Percentiles rank a stretch among this genome's conserved stretches.
phyloP scores from a whole-genome alignment of 139 green algal genomes.

The Zygnema cylindricum region DNA sequence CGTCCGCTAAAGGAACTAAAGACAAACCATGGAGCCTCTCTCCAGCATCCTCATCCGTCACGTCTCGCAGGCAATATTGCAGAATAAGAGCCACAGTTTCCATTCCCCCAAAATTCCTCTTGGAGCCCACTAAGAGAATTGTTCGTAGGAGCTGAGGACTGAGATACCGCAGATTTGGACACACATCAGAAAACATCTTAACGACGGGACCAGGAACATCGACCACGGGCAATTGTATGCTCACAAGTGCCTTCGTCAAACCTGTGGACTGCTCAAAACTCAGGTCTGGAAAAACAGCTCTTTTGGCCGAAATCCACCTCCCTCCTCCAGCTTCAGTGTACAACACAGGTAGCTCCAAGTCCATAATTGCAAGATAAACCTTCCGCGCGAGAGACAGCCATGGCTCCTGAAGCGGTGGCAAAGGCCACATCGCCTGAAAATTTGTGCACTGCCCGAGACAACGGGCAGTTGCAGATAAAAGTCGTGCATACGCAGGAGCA shows the following conservation, averaged over 20 bases:
- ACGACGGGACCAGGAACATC: conserved; percentile 2
- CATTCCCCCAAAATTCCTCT: background rate
- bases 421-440: conserved; percentile 65
- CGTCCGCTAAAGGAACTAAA: conserved; percentile 69
- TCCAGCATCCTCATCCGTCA: conserved; percentile 41
- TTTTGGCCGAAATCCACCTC: conserved; percentile 52
- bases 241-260: conserved; percentile 58
- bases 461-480: conserved; percentile 68
- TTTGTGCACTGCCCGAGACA: conserved; percentile 54
- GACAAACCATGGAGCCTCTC: conserved; percentile 67
- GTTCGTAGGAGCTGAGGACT: conserved; percentile 41
- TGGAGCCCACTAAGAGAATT: conserved; percentile 14
- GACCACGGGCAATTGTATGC: conserved; percentile 48
- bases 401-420: conserved; percentile 35
- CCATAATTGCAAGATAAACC: conserved; percentile 25
- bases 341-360: conserved; percentile 31
- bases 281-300: conserved; percentile 59
- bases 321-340: conserved; percentile 42
- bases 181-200: conserved; percentile 29
- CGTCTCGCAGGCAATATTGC: conserved; percentile 72
- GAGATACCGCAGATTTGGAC: conserved; percentile 44
- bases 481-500: conserved; percentile 64
- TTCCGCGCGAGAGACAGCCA: conserved; percentile 55
- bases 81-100: conserved; percentile 58
- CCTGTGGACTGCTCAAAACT: background rate